Percentiles rank a stretch among this genome's conserved stretches.
These are phyloP conservation scores for Breviolum minutum DNA, from an alignment of 73 alveolate genomes.

Conservation along the genomic window DNA sequence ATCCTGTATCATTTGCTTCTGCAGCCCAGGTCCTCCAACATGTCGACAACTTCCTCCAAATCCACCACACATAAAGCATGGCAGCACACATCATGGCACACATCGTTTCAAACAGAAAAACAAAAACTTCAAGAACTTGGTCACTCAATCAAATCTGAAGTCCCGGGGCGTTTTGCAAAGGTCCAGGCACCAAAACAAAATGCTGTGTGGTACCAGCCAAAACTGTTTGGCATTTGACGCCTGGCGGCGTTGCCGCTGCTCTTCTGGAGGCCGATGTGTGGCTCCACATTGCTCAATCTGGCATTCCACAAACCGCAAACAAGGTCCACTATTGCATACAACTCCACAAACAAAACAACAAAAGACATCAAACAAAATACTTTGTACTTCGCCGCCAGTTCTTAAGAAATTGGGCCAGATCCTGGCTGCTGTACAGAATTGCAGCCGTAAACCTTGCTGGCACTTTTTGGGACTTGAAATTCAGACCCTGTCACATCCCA, in stretches of 20 bases:
- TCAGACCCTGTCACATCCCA: no score
- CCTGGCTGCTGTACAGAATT: neutral
- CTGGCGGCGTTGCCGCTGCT: conserved; percentile 84
- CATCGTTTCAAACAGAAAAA: neutral
- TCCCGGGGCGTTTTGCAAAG: no score
- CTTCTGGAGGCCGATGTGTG: conserved; percentile 68
- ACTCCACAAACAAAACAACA: neutral
- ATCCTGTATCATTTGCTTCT: neutral
- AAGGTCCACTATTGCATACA: neutral
- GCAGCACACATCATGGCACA: neutral
- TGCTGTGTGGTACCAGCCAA: no score
- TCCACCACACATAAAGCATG: neutral
- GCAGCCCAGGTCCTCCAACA: conserved; percentile 16
- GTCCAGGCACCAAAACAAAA: no score
- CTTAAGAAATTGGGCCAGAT: no score
- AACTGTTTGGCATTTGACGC: neutral
- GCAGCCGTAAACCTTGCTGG: neutral
- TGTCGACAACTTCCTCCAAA: conserved; percentile 38
- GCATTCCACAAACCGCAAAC: neutral
- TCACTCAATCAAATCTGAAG: no score
- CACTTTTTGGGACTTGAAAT: no score
- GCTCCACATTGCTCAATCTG: conserved; percentile 84
- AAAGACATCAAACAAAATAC: neutral
- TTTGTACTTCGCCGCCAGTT: no score
- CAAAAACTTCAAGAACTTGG: no score